Percentiles rank a stretch among this genome's conserved stretches.
Evolutionary conservation across 75 land plant species (phyloP).

Genomic region (Cunninghamia lanceolata): DNA sequence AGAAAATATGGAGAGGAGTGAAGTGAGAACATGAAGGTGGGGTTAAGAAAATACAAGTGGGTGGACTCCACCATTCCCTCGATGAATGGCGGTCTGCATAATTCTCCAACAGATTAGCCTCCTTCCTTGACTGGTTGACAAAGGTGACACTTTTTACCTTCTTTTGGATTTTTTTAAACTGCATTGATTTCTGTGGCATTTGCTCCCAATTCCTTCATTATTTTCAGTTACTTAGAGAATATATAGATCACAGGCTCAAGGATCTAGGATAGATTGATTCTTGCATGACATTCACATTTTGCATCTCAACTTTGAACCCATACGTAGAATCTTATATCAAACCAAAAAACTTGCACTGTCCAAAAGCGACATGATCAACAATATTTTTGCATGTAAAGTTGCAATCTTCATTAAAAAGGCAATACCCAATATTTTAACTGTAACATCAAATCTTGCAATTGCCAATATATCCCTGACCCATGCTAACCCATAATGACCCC

Average conservation of each 20-base stretch:
- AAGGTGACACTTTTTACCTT: neutral
- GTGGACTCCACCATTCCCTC: neutral
- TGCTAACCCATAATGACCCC: no score
- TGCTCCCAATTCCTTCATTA: neutral
- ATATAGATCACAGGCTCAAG: constrained; percentile 5
- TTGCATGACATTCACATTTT: neutral
- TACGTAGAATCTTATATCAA: no score
- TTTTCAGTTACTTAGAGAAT: neutral
- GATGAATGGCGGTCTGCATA: constrained; percentile 5
- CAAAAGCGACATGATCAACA: no score
- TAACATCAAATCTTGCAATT: no score
- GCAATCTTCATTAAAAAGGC: no score
- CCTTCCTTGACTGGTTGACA: neutral
- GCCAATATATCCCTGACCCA: no score
- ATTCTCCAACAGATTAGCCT: neutral
- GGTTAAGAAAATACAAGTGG: constrained; percentile 1
- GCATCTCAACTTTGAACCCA: neutral
- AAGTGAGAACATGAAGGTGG: constrained; percentile 1
- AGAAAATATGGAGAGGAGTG: neutral
- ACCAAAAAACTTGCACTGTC: no score
- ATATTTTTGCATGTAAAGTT: no score
- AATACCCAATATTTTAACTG: no score
- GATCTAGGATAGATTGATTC: neutral
- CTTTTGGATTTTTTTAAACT: neutral
- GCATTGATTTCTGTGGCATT: neutral